Evolutionary conservation across 1,284 basidiomycete species (phyloP), one percentile per base, ranked within the genome.

Genomic region (Grifola frondosa): DNA sequence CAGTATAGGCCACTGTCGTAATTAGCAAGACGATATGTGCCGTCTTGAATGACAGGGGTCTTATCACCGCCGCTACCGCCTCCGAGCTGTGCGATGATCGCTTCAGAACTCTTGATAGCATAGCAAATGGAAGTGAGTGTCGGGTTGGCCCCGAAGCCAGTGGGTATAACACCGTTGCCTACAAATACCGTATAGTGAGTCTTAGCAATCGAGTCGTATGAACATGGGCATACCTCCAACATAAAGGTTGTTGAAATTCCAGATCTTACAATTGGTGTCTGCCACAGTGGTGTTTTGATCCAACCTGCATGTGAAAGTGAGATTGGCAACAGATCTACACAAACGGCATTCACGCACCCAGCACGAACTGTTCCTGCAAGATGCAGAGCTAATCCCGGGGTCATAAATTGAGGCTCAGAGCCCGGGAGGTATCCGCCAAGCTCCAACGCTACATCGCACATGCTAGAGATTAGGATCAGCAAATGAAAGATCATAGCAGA

Each of bases 381-480:
- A 30, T 61, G 59, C 10, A 59, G 50, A 13, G 54, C 49, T 12
- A 60, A 45, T 10, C 59, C 59, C 6, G 57, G 59, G 15, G 50
- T 46, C 57, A 59, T 58, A 48, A 56, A 61, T 40, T 59, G 56
- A 9, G 59, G 59, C 37, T 54, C 42, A 5, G 57, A 59, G 11
- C 57, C 56, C 3, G 57, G 56, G 12, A 58, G 47, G 39, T 52
- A 58, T 4, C 54, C 56, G 15, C 58, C 58, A 23, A 60, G 37
- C 31, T 49, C 47, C 10, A 40, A 37, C 3, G 57, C 54, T 17
- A 56, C 44, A 8, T 45, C 29, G 26, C 49, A 52, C 57, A 59
- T 59, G 29, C 53, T 55, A 32, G 5, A 15, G 17, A n/a, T 19
- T n/a, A n/a, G 12, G 21, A n/a, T 44, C 11, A 37, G 35, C 35